Conservation (phyloP, 2,329 filamentous ascomycete genomes). For the Hortaea werneckii region DNA sequence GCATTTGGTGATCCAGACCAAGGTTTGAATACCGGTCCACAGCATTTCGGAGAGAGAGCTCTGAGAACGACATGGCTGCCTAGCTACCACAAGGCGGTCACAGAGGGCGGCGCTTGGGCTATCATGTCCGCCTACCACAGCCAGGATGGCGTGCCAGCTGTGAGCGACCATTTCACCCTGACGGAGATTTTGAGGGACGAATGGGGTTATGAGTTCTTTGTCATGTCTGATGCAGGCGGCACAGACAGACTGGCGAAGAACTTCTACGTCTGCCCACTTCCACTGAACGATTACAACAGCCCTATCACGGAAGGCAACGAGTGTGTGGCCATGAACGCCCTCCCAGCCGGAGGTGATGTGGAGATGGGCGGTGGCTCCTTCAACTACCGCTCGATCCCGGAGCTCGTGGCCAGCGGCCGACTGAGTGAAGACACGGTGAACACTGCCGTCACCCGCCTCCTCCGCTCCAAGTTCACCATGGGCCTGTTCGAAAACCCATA, state of each 20-base stretch:
- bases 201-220: slow-evolving; percentile 64
- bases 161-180: slow-evolving; percentile 54
- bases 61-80: slow-evolving; percentile 45
- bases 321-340: slow-evolving; percentile 51
- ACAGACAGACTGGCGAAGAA: slow-evolving; percentile 56
- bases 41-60: slow-evolving; percentile 47
- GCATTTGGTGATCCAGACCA: slow-evolving; percentile 61
- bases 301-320: slow-evolving; percentile 50
- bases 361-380: slow-evolving; percentile 71
- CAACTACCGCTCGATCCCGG: slow-evolving; percentile 57
- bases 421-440: slow-evolving; percentile 52
- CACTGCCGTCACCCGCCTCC: slow-evolving; percentile 53
- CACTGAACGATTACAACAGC: slow-evolving; percentile 21
- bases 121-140: slow-evolving; percentile 67
- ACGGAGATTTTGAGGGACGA: slow-evolving; percentile 59
- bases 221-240: slow-evolving; percentile 58
- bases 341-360: slow-evolving; percentile 60
- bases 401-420: slow-evolving; percentile 51
- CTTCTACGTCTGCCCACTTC: slow-evolving; percentile 53
- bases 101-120: slow-evolving; percentile 56
- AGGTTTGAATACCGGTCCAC: slow-evolving; percentile 57
- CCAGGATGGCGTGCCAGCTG: slow-evolving; percentile 60
- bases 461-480: slow-evolving; percentile 58
- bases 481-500: slow-evolving; percentile 65
- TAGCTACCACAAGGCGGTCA: slow-evolving; percentile 58